Conservation (phyloP, 228 moss, liverwort and hornwort species). For the Sphagnum fallax region DNA sequence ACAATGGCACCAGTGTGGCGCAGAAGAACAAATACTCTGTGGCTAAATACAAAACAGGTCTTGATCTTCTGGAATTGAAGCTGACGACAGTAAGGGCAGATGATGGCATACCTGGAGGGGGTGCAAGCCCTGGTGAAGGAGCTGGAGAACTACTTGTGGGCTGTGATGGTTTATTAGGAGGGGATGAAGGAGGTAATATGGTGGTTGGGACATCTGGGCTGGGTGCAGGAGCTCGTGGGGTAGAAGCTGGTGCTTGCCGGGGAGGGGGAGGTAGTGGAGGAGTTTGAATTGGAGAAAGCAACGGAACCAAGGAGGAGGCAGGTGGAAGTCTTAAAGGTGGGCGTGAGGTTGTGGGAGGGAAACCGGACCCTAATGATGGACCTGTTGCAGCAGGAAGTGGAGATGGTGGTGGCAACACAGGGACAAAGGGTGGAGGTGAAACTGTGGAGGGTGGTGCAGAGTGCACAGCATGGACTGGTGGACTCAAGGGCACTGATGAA, state of each 20-base stretch:
- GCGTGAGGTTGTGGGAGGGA: slow-evolving; percentile 14
- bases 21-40: slow-evolving; percentile 7
- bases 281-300: slow-evolving; percentile 2
- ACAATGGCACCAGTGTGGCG: background rate
- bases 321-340: slow-evolving; percentile 6
- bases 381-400: slow-evolving; percentile 7
- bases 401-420: background rate
- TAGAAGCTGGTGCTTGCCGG: slow-evolving; percentile 7
- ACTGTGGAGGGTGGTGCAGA: slow-evolving; percentile 6
- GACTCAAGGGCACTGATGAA: background rate
- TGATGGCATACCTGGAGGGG: slow-evolving; percentile 21
- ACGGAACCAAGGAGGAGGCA: slow-evolving; percentile 2
- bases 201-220: background rate
- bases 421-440: background rate
- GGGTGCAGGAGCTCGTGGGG: slow-evolving; percentile 1
- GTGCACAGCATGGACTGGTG: background rate
- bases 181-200: slow-evolving; percentile 17
- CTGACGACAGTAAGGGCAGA: slow-evolving; percentile 4
- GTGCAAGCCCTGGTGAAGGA: slow-evolving; percentile 18
- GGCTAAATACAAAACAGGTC: slow-evolving; percentile 1
- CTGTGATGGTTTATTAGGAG: slow-evolving; percentile 22
- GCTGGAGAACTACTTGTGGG: slow-evolving; percentile 22
- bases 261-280: slow-evolving; percentile 19
- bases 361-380: slow-evolving; percentile 8
- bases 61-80: slow-evolving; percentile 8